These are phyloP conservation scores for Erodium trifolium DNA, from an alignment of 441 rosid species.

Conservation along the genomic window DNA sequence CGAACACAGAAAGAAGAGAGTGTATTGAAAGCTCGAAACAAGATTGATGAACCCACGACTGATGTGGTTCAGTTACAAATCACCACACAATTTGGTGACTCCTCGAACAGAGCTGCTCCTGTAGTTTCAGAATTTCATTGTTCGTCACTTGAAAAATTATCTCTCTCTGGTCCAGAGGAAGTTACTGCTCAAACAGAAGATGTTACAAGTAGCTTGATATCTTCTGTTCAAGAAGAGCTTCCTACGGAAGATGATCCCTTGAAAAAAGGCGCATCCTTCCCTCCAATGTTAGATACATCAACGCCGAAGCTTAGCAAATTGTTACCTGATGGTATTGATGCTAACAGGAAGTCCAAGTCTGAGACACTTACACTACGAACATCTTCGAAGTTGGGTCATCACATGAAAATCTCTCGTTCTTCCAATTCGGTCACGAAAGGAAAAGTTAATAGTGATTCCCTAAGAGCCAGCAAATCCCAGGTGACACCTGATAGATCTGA, in stretches of 20 bases:
- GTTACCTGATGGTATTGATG: conserved; percentile 29
- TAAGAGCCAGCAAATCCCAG: conserved; percentile 48
- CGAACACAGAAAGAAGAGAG: conserved; percentile 29
- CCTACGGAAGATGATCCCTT: conserved; percentile 34
- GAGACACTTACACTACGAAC: conserved; percentile 36
- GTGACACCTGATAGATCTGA: conserved; percentile 40
- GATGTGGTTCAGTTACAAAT: conserved; percentile 26
- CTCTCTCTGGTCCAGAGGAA: conserved; percentile 31
- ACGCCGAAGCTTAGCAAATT: conserved; percentile 22
- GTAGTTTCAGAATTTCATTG: conserved; percentile 22
- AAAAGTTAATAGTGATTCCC: conserved; percentile 33
- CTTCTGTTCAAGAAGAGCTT: conserved; percentile 34
- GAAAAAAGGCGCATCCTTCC: conserved; percentile 22
- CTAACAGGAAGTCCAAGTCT: conserved; percentile 36
- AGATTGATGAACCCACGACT: conserved; percentile 13
- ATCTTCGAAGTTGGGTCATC: conserved; percentile 47
- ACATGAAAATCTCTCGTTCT: conserved; percentile 47
- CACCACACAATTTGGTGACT: conserved; percentile 26
- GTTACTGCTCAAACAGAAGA: conserved; percentile 25
- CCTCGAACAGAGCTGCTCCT: conserved; percentile 29
- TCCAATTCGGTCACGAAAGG: conserved; percentile 49
- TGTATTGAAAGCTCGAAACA: conserved; percentile 22
- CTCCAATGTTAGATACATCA: conserved; percentile 26
- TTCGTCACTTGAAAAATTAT: conserved; percentile 23
- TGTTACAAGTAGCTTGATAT: conserved; percentile 20